phyloP scores from a whole-genome alignment of 805 yeast genomes.

The Candida railenensis region DNA sequence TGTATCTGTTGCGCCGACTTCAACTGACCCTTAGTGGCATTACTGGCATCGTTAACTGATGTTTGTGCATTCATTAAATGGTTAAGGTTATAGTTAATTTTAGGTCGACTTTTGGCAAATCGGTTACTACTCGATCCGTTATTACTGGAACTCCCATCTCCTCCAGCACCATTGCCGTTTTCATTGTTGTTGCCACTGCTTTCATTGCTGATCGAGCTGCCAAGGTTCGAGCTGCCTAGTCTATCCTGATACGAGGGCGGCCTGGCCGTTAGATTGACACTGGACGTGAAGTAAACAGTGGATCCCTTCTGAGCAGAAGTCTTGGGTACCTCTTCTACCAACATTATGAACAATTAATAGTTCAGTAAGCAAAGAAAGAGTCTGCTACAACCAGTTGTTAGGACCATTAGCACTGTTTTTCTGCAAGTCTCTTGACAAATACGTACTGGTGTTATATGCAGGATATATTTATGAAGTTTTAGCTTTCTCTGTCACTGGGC shows the following conservation, averaged over 20 bases:
- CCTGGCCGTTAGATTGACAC: constrained; percentile 41
- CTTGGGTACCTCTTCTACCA: constrained; percentile 44
- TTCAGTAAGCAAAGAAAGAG: no score
- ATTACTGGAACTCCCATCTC: not conserved
- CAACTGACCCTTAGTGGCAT: constrained; percentile 30
- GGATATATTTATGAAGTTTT: no score
- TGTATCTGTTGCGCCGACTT: constrained; percentile 44
- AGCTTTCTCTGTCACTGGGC: no score
- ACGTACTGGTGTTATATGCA: no score
- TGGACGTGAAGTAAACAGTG: constrained; percentile 18
- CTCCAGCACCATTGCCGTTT: not conserved
- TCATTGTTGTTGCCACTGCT: not conserved
- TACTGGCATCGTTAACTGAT: constrained; percentile 23
- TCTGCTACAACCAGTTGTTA: constrained; percentile 45
- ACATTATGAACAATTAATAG: no score
- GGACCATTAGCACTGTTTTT: constrained; percentile 40
- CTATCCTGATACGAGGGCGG: constrained; percentile 20
- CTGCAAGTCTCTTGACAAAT: no score
- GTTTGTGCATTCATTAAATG: constrained; percentile 43
- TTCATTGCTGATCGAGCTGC: not conserved
- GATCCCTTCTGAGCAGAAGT: constrained; percentile 18
- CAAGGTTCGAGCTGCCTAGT: no score
- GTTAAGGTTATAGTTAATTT: constrained; percentile 44
- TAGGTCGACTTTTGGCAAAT: constrained; percentile 30
- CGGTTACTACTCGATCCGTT: constrained; percentile 15